Conservation (phyloP, 371 early-diverging fungal genomes). For the Mortierella sp. region DNA sequence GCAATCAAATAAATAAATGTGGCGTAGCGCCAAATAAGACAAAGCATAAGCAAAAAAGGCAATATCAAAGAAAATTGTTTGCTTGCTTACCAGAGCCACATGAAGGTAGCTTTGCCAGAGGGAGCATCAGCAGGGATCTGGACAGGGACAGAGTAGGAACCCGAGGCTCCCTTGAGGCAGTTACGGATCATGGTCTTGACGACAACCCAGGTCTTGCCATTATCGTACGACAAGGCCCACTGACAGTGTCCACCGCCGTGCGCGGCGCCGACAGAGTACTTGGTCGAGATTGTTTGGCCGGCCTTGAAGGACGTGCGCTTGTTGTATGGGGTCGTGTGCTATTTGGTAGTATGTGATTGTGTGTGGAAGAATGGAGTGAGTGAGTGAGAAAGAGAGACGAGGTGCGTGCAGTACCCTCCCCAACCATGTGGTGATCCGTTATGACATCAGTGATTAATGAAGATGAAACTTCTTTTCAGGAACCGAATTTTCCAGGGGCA, state of each 20-base stretch:
- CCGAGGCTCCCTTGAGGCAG: constrained; percentile 59
- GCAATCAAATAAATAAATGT: background rate
- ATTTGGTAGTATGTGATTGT: background rate
- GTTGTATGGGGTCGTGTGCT: constrained; percentile 32
- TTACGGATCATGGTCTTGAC: constrained; percentile 66
- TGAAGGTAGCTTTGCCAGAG: constrained; percentile 59
- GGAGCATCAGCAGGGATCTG: constrained; percentile 67
- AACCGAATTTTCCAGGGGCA: constrained; percentile 4
- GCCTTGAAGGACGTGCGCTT: constrained; percentile 46
- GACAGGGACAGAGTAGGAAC: constrained; percentile 55
- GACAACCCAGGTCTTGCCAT: constrained; percentile 73
- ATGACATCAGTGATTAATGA: constrained; percentile 5
- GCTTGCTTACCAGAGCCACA: constrained; percentile 37
- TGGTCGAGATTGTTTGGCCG: constrained; percentile 50
- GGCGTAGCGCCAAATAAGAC: background rate
- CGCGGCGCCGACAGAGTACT: constrained; percentile 41
- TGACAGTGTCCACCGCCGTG: constrained; percentile 81
- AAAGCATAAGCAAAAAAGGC: constrained; percentile 56
- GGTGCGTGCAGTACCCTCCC: background rate
- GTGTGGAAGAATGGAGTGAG: background rate
- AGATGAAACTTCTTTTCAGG: background rate
- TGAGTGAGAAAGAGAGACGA: background rate
- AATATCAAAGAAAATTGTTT: constrained; percentile 50
- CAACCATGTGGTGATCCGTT: background rate
- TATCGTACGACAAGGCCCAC: constrained; percentile 77